Conservation (phyloP, 176 grass and related monocot species). For the Carex scoparia region DNA sequence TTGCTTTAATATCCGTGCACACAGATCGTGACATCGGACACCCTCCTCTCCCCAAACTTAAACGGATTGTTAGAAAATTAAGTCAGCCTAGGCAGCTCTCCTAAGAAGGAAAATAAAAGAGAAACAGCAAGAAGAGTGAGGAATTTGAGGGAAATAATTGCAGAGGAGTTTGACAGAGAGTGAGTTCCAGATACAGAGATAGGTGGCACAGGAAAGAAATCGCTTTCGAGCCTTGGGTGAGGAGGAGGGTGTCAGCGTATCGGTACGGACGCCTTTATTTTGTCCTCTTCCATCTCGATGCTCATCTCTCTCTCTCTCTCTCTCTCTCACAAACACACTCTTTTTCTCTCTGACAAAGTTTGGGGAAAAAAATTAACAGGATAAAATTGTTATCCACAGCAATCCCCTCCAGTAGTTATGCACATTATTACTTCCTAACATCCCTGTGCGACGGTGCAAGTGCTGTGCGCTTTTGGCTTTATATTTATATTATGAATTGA, state of each 20-base stretch:
- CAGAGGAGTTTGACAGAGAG: background rate
- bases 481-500: too few species aligned
- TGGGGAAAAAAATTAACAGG: background rate
- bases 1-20: too few species aligned
- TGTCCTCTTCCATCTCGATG: constrained; percentile 16
- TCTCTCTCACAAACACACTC: background rate
- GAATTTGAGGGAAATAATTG: background rate
- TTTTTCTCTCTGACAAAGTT: background rate
- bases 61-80: too few species aligned
- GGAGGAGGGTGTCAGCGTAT: constrained; percentile 37
- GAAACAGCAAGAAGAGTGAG: too few species aligned
- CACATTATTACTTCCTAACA: background rate
- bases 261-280: constrained; percentile 35
- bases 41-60: too few species aligned
- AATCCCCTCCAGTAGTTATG: too few species aligned
- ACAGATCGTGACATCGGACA: too few species aligned
- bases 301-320: background rate
- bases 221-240: constrained; percentile 31
- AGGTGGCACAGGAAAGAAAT: constrained; percentile 13
- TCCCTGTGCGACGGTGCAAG: too few species aligned
- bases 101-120: too few species aligned
- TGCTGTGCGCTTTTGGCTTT: background rate
- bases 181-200: background rate
- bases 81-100: too few species aligned
- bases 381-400: background rate